Conservation (phyloP, 768 basidiomycete genomes). For the Kwoniella sp. region DNA sequence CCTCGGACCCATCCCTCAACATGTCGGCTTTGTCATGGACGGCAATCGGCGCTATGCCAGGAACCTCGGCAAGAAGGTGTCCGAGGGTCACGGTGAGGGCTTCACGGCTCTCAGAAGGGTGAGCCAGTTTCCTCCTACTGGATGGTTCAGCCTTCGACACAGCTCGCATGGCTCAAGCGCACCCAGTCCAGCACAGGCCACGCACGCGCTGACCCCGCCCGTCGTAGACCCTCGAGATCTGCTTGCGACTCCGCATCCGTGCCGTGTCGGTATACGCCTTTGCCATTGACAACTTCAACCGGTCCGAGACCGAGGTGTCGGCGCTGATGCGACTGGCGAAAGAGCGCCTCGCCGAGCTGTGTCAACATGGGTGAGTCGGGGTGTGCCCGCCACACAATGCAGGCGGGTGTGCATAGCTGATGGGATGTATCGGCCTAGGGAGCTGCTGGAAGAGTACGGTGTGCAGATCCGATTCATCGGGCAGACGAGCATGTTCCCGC, state of each 20-base stretch:
- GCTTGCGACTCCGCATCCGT: constrained; percentile 68
- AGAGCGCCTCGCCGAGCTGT: constrained; percentile 70
- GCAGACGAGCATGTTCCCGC: constrained; percentile 67
- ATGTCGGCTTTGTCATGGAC: constrained; percentile 96
- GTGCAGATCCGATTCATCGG: constrained; percentile 83
- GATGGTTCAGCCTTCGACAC: neutral
- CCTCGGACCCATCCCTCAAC: constrained; percentile 77
- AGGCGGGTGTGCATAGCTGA: too few relatives aligned
- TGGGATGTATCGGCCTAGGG: constrained; percentile 57
- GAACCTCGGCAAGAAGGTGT: constrained; percentile 57
- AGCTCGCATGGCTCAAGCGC: neutral
- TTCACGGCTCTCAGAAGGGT: constrained; percentile 76
- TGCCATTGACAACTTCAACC: constrained; percentile 93
- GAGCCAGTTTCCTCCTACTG: constrained; percentile 35
- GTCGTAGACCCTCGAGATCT: constrained; percentile 73
- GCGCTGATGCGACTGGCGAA: constrained; percentile 81
- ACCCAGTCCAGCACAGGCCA: neutral
- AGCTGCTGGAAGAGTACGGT: constrained; percentile 73
- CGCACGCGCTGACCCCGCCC: neutral
- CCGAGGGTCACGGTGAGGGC: constrained; percentile 78
- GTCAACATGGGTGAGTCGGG: constrained; percentile 67
- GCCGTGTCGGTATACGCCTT: constrained; percentile 97
- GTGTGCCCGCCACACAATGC: too few relatives aligned
- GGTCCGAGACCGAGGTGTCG: constrained; percentile 77
- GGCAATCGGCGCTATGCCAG: constrained; percentile 87